These are phyloP conservation scores for Eragrostis tef DNA, from an alignment of 202 grass and related monocot genomes.

Conservation along the genomic window DNA sequence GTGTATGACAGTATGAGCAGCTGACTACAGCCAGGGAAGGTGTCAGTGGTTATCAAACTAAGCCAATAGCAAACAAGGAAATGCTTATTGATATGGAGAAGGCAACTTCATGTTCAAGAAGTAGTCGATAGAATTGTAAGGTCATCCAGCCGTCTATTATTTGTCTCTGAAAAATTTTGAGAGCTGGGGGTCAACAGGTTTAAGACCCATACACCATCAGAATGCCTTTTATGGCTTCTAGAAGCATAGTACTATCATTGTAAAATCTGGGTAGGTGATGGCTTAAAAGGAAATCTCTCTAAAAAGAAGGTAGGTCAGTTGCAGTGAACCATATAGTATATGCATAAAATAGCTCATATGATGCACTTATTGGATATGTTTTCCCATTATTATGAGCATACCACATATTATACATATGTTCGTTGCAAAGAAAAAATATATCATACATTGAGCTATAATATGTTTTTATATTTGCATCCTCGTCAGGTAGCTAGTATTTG, in stretches of 20 bases:
- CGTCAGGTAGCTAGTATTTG: neutral
- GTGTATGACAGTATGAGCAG: neutral
- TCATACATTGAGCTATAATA: neutral
- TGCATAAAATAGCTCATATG: neutral
- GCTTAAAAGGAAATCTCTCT: neutral
- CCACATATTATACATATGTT: too few relatives aligned
- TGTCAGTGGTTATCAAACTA: neutral
- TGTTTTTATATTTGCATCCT: neutral
- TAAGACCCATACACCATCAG: neutral
- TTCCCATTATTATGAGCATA: neutral
- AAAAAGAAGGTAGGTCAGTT: neutral
- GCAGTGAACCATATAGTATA: neutral
- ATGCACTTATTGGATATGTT: neutral
- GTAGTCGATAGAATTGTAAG: neutral
- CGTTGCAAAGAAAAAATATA: neutral
- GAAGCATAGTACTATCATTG: neutral
- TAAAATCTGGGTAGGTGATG: neutral
- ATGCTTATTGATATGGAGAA: conserved; percentile 2
- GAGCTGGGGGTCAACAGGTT: neutral
- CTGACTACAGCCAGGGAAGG: conserved; percentile 27
- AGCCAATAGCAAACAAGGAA: neutral
- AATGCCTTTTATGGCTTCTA: neutral
- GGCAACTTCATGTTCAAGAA: conserved; percentile 10
- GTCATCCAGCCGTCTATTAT: conserved; percentile 15
- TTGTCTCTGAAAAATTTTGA: neutral